These are phyloP conservation scores for Anethum foeniculum DNA, from an alignment of 140 eudicot genomes.

Conservation along the genomic window DNA sequence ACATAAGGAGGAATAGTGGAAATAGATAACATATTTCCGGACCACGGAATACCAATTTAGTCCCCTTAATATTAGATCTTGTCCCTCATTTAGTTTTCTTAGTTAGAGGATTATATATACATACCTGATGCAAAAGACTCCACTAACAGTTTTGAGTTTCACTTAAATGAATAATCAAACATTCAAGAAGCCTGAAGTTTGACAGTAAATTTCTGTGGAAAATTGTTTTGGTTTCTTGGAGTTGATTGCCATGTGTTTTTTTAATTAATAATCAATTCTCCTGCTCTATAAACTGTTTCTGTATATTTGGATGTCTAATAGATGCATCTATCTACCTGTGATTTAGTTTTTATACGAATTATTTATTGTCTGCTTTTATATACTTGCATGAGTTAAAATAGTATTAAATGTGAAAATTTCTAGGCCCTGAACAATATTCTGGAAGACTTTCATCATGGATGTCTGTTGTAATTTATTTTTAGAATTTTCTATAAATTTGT, in stretches of 20 bases:
- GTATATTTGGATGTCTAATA: background rate
- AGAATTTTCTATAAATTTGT: background rate
- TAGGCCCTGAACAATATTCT: background rate
- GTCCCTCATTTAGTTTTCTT: background rate
- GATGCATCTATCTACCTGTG: background rate
- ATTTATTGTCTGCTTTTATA: background rate
- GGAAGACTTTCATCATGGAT: background rate
- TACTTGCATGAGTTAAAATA: background rate
- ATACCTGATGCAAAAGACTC: background rate
- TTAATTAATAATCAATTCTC: background rate
- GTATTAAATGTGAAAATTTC: background rate
- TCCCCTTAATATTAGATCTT: background rate
- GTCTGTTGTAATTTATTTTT: background rate
- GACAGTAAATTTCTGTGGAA: background rate
- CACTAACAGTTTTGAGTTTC: background rate
- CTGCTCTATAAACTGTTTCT: background rate
- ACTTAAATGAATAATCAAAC: background rate
- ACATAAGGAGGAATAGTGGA: too few species aligned
- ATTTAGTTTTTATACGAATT: background rate
- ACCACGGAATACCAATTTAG: background rate
- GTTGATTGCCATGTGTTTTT: background rate
- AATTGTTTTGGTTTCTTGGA: background rate
- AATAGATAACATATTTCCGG: background rate
- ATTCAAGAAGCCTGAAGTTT: background rate
- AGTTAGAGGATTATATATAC: background rate